Conservation (phyloP, 2,329 filamentous ascomycete genomes). For the Catunica adiposa region DNA sequence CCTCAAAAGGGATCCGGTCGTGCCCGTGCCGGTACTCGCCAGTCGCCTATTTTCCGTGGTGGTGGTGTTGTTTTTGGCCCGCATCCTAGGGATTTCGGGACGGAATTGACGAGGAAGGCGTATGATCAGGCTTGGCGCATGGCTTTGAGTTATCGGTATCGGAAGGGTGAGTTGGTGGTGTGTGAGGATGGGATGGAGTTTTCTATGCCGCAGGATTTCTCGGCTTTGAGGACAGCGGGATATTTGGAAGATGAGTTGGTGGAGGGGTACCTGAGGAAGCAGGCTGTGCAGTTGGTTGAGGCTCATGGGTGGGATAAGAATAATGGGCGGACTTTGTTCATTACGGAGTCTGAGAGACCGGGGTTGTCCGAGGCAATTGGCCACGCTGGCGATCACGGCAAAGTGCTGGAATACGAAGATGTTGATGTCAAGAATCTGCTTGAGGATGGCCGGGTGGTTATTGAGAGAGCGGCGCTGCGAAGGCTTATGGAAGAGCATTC, state of each 20-base stretch:
- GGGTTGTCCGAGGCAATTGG: conserved; percentile 51
- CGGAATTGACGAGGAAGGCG: conserved; percentile 67
- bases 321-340: conserved; percentile 56
- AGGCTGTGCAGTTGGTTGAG: conserved; percentile 51
- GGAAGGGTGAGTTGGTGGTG: conserved; percentile 71
- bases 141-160: conserved; percentile 80
- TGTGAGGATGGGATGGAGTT: conserved; percentile 66
- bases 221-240: conserved; percentile 22
- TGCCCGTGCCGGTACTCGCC: conserved; percentile 64
- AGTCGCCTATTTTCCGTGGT: conserved; percentile 66
- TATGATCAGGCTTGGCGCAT: conserved; percentile 95
- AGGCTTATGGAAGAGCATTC: conserved; percentile 57
- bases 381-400: conserved; percentile 47
- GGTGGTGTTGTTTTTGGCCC: conserved; percentile 87
- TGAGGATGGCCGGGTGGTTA: conserved; percentile 66
- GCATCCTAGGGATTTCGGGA: conserved; percentile 77
- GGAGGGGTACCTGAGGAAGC: conserved; percentile 42
- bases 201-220: conserved; percentile 33
- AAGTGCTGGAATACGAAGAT: conserved; percentile 52
- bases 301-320: conserved; percentile 52
- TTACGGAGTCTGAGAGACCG: conserved; percentile 38
- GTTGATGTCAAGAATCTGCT: conserved; percentile 93
- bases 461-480: conserved; percentile 68
- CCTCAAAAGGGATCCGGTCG: conserved; percentile 74
- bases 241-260: conserved; percentile 22